Base-by-base conservation (phyloP, 352 stramenopile species). In the Halophytophthora batemanensis region DNA sequence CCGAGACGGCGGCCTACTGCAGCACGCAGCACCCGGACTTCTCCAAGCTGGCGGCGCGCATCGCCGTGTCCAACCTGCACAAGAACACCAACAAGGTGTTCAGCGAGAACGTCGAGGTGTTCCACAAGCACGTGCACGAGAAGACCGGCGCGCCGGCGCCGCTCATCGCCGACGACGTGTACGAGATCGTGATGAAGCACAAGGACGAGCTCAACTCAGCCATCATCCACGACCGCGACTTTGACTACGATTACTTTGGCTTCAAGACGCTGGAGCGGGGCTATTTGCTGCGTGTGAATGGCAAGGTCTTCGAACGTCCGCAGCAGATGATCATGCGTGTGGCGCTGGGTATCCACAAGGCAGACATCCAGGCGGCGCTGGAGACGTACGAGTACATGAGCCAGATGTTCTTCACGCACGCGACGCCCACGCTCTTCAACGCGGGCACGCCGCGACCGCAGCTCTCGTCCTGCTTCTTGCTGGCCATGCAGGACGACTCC, bases 321-420 rank as follows among this genome's bases (percentile, higher is more conserved):
- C 97, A 99, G 80, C 95, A 99, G 61, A 98, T 99, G 93, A 90
- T 99, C 54, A 98, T 99, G 94, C 95, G 97, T 34, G 97, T 99
- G 23, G 77, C 96, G 1, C 62, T 99, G 1, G 97, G 97, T 34
- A 99, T 99, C 77, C 96, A 99, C 74, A 97, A 98, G 71, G 55
- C 82, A 7, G 84, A 99, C 75, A 97, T 99, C 53, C 66, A 87
- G 17, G 55, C 68, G 1, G 97, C 88, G 7, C 68, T 99, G 8
- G 90, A 99, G 68, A 99, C 97, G n/a, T 99, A 99, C 73, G 84
- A 99, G 59, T 74, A 98, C 34, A 98, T 99, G 73, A 97, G 83
- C 6, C 80, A 97, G 47, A 96, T 93, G 74, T 98, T 89, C 71
- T 95, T 99, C 77, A 98, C 98, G 78, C 92, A 99, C 72, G 97